Percentiles rank a stretch among this genome's conserved stretches.
Conservation (phyloP, 2,329 filamentous ascomycete genomes). For the Scleromitrula shiraiana region DNA sequence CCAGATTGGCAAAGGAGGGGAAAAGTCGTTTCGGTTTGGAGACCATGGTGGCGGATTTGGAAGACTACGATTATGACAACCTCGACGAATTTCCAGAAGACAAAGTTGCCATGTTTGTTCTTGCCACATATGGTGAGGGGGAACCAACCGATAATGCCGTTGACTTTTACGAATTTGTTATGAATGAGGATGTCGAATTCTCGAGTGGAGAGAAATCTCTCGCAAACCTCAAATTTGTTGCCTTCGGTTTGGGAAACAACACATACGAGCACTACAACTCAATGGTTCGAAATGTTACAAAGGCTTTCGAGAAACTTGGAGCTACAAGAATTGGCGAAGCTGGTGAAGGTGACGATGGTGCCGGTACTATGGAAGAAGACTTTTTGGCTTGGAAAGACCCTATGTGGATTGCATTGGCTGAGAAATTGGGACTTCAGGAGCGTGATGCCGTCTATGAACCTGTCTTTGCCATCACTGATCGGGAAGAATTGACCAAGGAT, state of each 20-base stretch:
- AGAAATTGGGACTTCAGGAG: conserved; percentile 84
- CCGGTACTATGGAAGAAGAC: conserved; percentile 99
- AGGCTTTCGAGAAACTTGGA: conserved; percentile 72
- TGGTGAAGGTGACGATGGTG: conserved; percentile 94
- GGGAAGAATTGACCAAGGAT: conserved; percentile 64
- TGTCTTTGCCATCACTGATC: conserved; percentile 74
- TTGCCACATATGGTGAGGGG: conserved; percentile 96
- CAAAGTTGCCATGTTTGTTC: conserved; percentile 88
- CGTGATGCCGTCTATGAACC: conserved; percentile 95
- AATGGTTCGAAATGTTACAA: conserved; percentile 90
- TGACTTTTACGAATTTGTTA: conserved; percentile 97
- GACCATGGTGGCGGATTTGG: conserved; percentile 96
- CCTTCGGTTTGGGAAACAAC: conserved; percentile 97
- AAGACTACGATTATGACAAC: conserved; percentile 96
- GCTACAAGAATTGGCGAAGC: conserved; percentile 77
- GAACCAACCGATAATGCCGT: conserved; percentile 98
- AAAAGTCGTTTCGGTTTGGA: conserved; percentile 93
- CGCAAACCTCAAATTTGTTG: conserved; percentile 79
- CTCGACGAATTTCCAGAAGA: conserved; percentile 82
- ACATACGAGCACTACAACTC: conserved; percentile 99
- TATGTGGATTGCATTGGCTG: conserved; percentile 84
- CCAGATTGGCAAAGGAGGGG: conserved; percentile 91
- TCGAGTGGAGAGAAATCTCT: conserved; percentile 67
- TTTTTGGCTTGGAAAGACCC: conserved; percentile 99
- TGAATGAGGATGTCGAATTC: conserved; percentile 72